Base-by-base conservation (phyloP, 2,329 filamentous ascomycete species). In the Fusarium sp. region DNA sequence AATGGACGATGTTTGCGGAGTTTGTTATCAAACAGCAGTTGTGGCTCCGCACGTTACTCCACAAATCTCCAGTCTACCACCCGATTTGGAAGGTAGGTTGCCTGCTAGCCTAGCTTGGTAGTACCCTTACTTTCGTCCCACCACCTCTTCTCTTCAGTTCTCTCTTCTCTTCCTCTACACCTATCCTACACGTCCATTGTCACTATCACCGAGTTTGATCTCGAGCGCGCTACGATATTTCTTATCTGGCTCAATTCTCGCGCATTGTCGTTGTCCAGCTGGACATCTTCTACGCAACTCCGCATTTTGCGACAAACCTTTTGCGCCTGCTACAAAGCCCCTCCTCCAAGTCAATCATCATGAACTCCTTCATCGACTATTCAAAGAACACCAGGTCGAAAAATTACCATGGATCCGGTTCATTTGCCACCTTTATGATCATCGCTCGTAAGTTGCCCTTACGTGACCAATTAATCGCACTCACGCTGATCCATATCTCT, bases 351-450 rank as follows among this genome's bases (percentile, higher is more conserved):
- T 50, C 20, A 24, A 59, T 66, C 75, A 79, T 72, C 54, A 83
- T 82, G 81, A 78, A 74, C 65, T 75, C 75, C 74, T 83, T 82
- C 73, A 83, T 90, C 74, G 87, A 89, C 79, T 87, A 85, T 84
- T 84, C 84, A 75, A 90, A 90, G 84, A 89, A 84, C 75, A 88
- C 88, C 68, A 85, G 83, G 81, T 90, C 88, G 68, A 85, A 84
- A 78, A 83, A 88, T 83, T 90, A 90, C 78, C 85, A 85, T 75
- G 89, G 90, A 65, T 87, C 90, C 55, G 85, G 86, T 79, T 94
- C 94, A 56, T 99, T 99, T 82, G 95, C 95, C 83, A 98, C 96
- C 53, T 98, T 98, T 82, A 92, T 99, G 84, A 98, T 99, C 81
- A 92, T 98, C 77, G 95, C 94, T 75, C 95, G 96, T 98, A 89